Evolutionary conservation across 2,329 filamentous ascomycete species (phyloP), one percentile per base, ranked within the genome.

Genomic region (Cercospora sp.): DNA sequence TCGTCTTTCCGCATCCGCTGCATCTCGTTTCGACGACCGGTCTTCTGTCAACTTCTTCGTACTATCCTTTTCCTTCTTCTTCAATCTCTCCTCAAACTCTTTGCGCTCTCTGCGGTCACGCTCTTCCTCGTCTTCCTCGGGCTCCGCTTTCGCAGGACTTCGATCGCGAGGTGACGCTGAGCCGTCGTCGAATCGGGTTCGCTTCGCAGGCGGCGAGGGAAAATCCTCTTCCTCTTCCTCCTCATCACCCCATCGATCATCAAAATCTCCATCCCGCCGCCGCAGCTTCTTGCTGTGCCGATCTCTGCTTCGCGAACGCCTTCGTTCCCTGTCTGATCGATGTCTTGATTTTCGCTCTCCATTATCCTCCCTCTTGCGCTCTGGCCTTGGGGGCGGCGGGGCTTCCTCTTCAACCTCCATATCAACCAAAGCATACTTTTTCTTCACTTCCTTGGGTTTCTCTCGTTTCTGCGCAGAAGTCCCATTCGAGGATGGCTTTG

Each of bases 191-290:
- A 91, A 80, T 75, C 91, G 89, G 1, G 89, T 84, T 26, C 91
- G 85, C 78, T 94, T 94, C 18, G 89, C 84, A 1, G 89, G 87
- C 0, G 91, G 91, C 72, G 91, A 89, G 55, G 86, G 81, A 60
- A 91, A 90, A 16, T 91, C 82, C 60, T 85, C 84, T 23, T 84
- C 83, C 16, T 80, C 83, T 10, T 81, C 82, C 3, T 82, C 83
- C 0, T 79, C 77, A 28, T 92, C 91, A 73, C 95, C 92, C 92
- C 93, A 96, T 64, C 91, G 84, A 75, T 93, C 90, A 59, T 93
- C 90, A 71, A 90, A 90, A 70, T 91, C 87, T 33, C 81, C 83
- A 39, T 84, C 83, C 68, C 83, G 80, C 67, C 81, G 81, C 65
- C 87, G 80, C 58, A 85, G 77, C 69, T 86, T 86, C 76, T 83